Base-by-base conservation (phyloP, 805 yeast genomes). In the Saccharomycopsis malanga region DNA sequence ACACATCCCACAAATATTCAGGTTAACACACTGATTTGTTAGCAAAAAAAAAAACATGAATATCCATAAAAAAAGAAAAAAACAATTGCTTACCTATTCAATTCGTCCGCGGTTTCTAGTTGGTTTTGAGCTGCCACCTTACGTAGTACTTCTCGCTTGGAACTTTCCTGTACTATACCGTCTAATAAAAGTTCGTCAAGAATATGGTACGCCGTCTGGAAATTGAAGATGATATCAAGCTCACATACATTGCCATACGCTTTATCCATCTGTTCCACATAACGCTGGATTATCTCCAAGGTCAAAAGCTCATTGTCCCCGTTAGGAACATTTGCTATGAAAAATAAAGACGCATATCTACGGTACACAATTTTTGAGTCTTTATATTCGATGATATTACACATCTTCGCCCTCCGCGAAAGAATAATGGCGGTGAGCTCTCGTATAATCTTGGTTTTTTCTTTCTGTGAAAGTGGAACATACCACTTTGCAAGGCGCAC, bases 221-320 rank as follows among this genome's bases (percentile, higher is more conserved):
- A 93, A 59, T 94, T 93, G 74, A 93, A 93, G 42, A 93, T 93
- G 53, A 93, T 93, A 66, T 93, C 98, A 58, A 93, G 71, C 63
- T 93, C 98, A 66, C 97, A 88, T 15, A 93, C 98, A 59, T 87
- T 91, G 10, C 96, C 97, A 61, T 87, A 93, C 50, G 88, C 79
- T 57, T 84, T 83, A 69, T 93, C 98, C 96, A 93, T 87, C 54
- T 87, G 88, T 63, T 93, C 98, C 35, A 93, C 98, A 62, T 81
- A 93, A 52, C 97, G 72, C 62, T 93, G 98, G 44, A 93, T 81
- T 15, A 84, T 69, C 59, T 93, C 98, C 48, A 93, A 69, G 1
- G 94, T 81, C 46, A 87, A 65, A 53, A 93, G 71, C 62, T 93
- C 98, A 62, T 93, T 93, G 59, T 86, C 96, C 39, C 77, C 82